These are phyloP conservation scores for Ogataea thermomethanolica DNA, from an alignment of 805 yeast species.

Conservation along the genomic window DNA sequence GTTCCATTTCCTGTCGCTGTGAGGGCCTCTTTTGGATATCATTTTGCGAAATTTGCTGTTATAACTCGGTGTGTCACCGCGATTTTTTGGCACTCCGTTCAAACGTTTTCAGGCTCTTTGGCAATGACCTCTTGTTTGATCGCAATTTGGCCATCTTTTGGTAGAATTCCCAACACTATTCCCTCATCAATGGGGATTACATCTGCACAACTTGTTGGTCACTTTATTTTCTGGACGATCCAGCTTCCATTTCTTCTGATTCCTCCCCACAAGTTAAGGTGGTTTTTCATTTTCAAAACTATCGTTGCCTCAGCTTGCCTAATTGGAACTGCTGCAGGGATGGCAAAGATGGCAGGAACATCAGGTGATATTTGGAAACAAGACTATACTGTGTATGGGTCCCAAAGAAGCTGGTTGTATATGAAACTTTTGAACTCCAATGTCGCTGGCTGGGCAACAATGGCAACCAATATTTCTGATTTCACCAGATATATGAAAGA, in stretches of 20 bases:
- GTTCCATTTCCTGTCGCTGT: slow-evolving; percentile 35
- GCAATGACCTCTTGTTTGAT: slow-evolving; percentile 29
- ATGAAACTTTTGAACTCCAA: slow-evolving; percentile 28
- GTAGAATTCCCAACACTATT: slow-evolving; percentile 22
- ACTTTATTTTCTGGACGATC: slow-evolving; percentile 31
- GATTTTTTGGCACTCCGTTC: slow-evolving; percentile 28
- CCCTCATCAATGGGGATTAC: slow-evolving; percentile 29
- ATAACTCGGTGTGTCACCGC: slow-evolving; percentile 34
- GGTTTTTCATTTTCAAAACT: slow-evolving; percentile 34
- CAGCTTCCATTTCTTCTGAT: slow-evolving; percentile 34
- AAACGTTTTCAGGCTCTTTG: slow-evolving; percentile 28
- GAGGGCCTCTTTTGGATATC: slow-evolving; percentile 34
- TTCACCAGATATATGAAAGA: slow-evolving; percentile 38
- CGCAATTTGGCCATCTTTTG: slow-evolving; percentile 30
- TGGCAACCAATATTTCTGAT: slow-evolving; percentile 38
- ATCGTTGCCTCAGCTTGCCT: slow-evolving; percentile 26
- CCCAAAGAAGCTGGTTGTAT: slow-evolving; percentile 27
- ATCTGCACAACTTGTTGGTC: slow-evolving; percentile 31
- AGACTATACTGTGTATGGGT: slow-evolving; percentile 20
- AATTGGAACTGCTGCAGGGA: slow-evolving; percentile 31
- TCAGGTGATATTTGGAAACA: slow-evolving; percentile 26
- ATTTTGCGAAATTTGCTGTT: slow-evolving; percentile 31
- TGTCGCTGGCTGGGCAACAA: slow-evolving; percentile 36
- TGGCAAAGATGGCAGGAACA: slow-evolving; percentile 32
- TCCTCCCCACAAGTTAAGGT: slow-evolving; percentile 34